Evolutionary conservation across 2,329 filamentous ascomycete genomes (phyloP).

Genomic region (Trichoderma polysporum): DNA sequence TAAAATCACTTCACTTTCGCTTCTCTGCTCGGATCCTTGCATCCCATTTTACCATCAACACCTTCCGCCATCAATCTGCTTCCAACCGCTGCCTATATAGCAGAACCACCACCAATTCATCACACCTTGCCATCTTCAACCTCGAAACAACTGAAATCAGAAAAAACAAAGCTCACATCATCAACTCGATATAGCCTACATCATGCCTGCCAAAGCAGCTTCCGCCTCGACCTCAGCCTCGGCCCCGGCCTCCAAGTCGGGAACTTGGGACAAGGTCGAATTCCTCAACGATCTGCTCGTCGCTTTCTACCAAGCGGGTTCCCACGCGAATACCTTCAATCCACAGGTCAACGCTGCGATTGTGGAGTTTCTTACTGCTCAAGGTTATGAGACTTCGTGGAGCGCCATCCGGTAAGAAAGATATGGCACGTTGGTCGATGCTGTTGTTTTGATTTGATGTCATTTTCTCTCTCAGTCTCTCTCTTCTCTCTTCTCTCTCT

Average conservation of each 20-base stretch:
- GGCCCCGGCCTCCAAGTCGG: not conserved
- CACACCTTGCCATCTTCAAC: not conserved
- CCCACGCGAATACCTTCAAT: slow-evolving; percentile 30
- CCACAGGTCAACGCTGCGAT: slow-evolving; percentile 33
- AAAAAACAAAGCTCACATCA: not conserved
- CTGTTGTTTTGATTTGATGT: slow-evolving; percentile 14
- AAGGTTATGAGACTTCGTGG: slow-evolving; percentile 42
- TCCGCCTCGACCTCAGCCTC: not conserved
- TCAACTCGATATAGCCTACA: not conserved
- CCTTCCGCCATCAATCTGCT: not conserved
- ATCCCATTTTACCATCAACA: not conserved
- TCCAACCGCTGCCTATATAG: not conserved
- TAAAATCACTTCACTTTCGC: not conserved
- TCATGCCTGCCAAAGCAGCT: slow-evolving; percentile 17
- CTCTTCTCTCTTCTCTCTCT: not conserved
- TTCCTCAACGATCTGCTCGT: slow-evolving; percentile 38
- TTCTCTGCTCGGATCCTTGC: not conserved
- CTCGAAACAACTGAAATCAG: not conserved
- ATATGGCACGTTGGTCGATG: too few species aligned
- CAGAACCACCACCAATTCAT: not conserved
- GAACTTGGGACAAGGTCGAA: slow-evolving; percentile 34
- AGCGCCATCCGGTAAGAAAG: slow-evolving; percentile 45
- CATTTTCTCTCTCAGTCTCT: not conserved
- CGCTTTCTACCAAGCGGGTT: slow-evolving; percentile 34
- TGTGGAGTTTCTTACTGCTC: slow-evolving; percentile 33